Percentiles rank a stretch among this genome's conserved stretches.
Conservation (phyloP, 768 basidiomycete genomes). For the Epithele typhae region DNA sequence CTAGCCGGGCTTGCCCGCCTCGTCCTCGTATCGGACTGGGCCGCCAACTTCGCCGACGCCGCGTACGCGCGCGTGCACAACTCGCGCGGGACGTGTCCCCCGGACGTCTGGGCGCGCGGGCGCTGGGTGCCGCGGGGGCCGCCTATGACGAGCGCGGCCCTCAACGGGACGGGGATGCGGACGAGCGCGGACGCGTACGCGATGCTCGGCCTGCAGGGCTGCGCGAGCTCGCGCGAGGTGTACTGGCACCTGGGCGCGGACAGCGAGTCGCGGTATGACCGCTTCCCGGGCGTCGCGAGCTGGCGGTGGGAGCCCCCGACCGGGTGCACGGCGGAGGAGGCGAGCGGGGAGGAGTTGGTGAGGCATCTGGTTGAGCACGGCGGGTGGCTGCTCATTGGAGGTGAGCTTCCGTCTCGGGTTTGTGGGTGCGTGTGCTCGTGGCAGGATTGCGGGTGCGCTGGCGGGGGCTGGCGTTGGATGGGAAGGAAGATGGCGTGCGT, state of each 20-base stretch:
- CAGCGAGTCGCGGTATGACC: conserved; percentile 39
- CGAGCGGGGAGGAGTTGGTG: conserved; percentile 42
- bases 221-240: conserved; percentile 58
- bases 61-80: not conserved
- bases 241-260: conserved; percentile 61
- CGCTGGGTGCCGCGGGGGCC: conserved; percentile 38
- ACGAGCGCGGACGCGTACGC: conserved; percentile 38
- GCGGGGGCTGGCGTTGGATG: too few relatives aligned
- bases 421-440: too few relatives aligned
- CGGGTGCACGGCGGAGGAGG: conserved; percentile 38
- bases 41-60: not conserved
- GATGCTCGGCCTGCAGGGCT: conserved; percentile 57
- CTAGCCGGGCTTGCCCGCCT: conserved; percentile 2
- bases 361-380: conserved; percentile 61
- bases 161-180: conserved; percentile 36
- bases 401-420: conserved; percentile 30
- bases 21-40: not conserved
- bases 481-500: not conserved
- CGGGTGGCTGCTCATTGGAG: conserved; percentile 66
- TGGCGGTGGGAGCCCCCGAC: conserved; percentile 51
- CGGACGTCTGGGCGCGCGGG: conserved; percentile 32
- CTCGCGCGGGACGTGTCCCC: conserved; percentile 26
- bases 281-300: conserved; percentile 49
- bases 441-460: too few relatives aligned
- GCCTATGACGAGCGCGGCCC: conserved; percentile 15